phyloP scores from a whole-genome alignment of 192 early-diverging fungal species.

The Funneliformis mosseae region DNA sequence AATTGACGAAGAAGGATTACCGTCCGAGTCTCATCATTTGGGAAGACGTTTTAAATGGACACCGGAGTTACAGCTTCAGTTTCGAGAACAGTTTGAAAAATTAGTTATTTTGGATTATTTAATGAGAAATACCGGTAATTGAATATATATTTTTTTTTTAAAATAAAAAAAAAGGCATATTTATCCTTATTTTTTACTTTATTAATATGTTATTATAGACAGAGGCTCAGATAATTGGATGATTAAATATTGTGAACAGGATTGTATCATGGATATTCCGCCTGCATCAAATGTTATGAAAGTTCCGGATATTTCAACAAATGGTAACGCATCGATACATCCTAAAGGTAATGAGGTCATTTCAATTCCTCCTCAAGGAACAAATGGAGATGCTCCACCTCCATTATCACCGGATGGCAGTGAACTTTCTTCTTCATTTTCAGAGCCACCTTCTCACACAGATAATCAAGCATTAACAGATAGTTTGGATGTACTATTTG shows the following conservation, averaged over 20 bases:
- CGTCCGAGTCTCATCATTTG: constrained; percentile 21
- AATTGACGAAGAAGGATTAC: constrained; percentile 1
- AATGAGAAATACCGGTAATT: constrained; percentile 85
- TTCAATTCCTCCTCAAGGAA: neutral
- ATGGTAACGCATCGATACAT: neutral
- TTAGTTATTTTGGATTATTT: constrained; percentile 87
- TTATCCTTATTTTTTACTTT: neutral
- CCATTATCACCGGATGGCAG: neutral
- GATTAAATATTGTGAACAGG: constrained; percentile 66
- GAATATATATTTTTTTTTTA: constrained; percentile 38
- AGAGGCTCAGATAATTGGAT: constrained; percentile 84
- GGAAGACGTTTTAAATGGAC: constrained; percentile 52
- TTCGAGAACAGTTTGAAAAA: constrained; percentile 73
- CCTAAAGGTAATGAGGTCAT: neutral
- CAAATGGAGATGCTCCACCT: neutral
- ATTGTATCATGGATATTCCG: constrained; percentile 25
- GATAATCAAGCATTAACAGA: neutral
- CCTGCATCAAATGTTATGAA: constrained; percentile 22
- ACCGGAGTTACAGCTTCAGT: constrained; percentile 50
- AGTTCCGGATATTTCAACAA: constrained; percentile 23
- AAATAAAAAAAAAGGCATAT: neutral
- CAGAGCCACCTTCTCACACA: neutral
- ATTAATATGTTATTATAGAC: constrained; percentile 38
- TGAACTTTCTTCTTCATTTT: neutral
- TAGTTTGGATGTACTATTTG: neutral